phyloP scores from a whole-genome alignment of 2,329 filamentous ascomycete species.

The Ophiognomonia clavigignenti-juglandacearum region DNA sequence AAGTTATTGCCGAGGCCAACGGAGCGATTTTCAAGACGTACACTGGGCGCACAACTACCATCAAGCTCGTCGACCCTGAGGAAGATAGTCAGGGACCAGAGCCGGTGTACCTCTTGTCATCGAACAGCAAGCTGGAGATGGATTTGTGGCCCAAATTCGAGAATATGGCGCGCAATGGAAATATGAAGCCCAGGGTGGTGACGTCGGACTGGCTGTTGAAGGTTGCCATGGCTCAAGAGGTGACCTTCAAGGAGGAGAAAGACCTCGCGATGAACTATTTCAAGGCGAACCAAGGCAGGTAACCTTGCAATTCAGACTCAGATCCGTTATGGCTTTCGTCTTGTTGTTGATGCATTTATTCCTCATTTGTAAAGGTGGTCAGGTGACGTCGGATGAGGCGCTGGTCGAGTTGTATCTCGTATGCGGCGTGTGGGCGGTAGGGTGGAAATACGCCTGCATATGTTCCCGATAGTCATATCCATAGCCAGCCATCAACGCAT shows the following conservation, averaged over 20 bases:
- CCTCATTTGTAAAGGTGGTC: not conserved
- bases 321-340: constrained; percentile 20
- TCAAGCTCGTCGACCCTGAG: constrained; percentile 56
- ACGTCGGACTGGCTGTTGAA: constrained; percentile 85
- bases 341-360: not conserved
- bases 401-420: not conserved
- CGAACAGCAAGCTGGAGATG: constrained; percentile 60
- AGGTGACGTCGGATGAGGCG: not conserved
- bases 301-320: not conserved
- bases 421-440: not conserved
- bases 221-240: constrained; percentile 81
- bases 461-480: not conserved
- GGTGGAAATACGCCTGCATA: not conserved
- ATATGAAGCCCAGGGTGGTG: constrained; percentile 78
- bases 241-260: constrained; percentile 59
- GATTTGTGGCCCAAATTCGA: constrained; percentile 76
- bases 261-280: constrained; percentile 51
- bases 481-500: not conserved
- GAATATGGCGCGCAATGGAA: constrained; percentile 70
- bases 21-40: constrained; percentile 79
- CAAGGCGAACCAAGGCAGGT: constrained; percentile 18
- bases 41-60: constrained; percentile 63
- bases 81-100: constrained; percentile 61
- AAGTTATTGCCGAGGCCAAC: constrained; percentile 81
- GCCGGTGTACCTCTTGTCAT: constrained; percentile 79